Base-by-base conservation (phyloP, 208 protist species). In the Phytomonas francai region DNA sequence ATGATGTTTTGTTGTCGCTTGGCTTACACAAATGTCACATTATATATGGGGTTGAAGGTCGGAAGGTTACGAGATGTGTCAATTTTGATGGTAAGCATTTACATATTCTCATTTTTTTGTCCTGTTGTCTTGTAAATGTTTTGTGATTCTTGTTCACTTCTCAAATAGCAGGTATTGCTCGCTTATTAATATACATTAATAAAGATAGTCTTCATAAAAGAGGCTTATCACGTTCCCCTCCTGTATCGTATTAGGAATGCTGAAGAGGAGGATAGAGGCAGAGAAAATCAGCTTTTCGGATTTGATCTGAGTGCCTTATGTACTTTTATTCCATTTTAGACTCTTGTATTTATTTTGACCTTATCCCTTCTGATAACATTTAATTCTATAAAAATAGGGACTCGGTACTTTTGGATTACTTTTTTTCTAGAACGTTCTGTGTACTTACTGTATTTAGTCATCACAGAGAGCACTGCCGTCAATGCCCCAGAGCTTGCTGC, bases 401-500 rank as follows among this genome's bases (percentile, higher is more conserved):
- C 22, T 34, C 22, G 25, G 19, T 45, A 36, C 54, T 63, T 63
- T 49, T 49, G 22, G 34, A 58, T 63, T 63, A 51, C 54, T 57
- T 63, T 57, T 63, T 49, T 63, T 63, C 16, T 12, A 27, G 22
- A 6, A 32, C 63, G 39, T 67, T 49, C 27, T 25, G 25, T 28
- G 27, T 16, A 57, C 61, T 22, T 34, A 39, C 29, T 16, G 32
- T 32, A 59, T 6, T 9, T 19, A 42, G 34, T 14, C 29, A 59
- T 32, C 68, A 19, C 36, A 54, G 59, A 9, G 45, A 54, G 45
- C 45, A 54, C 4, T 70, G 30, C 28, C 39, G n/a, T 4, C 11
- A 33, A 68, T 67, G 12, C 85, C 71, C 73, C 51, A 54, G 45
- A 54, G 22, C 45, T 54, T 54, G 45, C 22, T 54, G 19, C 45